phyloP scores from a whole-genome alignment of 2,329 filamentous ascomycete species.

The Furcasterigmium furcatum region DNA sequence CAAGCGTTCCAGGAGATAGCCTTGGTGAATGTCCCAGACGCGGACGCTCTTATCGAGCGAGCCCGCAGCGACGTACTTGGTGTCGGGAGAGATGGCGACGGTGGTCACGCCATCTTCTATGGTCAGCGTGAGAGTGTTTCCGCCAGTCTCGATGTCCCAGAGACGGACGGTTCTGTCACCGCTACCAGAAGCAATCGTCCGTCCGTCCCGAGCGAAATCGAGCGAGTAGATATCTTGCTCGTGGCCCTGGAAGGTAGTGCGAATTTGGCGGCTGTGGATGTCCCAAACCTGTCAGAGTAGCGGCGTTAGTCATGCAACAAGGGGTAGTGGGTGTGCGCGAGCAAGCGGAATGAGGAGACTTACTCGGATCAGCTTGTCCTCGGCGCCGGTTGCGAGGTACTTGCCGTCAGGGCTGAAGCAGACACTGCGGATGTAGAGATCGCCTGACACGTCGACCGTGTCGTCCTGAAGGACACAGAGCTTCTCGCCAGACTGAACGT shows the following conservation, averaged over 20 bases:
- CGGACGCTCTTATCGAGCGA: slow-evolving; percentile 97
- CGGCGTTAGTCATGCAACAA: not conserved
- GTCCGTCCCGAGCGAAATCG: slow-evolving; percentile 90
- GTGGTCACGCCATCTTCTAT: slow-evolving; percentile 98
- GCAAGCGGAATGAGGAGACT: slow-evolving; percentile 32
- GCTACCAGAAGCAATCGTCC: slow-evolving; percentile 91
- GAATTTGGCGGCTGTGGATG: slow-evolving; percentile 77
- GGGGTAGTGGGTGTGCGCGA: not conserved
- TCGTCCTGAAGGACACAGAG: slow-evolving; percentile 90
- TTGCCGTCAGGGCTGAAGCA: slow-evolving; percentile 97
- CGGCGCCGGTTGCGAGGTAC: slow-evolving; percentile 91
- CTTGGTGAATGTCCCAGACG: slow-evolving; percentile 89
- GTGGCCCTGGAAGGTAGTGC: slow-evolving; percentile 91
- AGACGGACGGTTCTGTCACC: slow-evolving; percentile 92
- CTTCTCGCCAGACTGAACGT: slow-evolving; percentile 82
- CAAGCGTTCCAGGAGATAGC: slow-evolving; percentile 84
- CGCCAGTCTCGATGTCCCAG: slow-evolving; percentile 88
- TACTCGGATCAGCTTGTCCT: slow-evolving; percentile 95
- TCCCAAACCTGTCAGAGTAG: slow-evolving; percentile 76
- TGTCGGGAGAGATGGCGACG: slow-evolving; percentile 94
- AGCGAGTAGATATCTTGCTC: slow-evolving; percentile 98
- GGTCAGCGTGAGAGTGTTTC: slow-evolving; percentile 77
- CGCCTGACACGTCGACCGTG: slow-evolving; percentile 79
- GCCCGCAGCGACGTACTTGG: slow-evolving; percentile 89
- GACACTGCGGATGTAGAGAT: slow-evolving; percentile 95